A percentile compares a stretch with the other conserved stretches of the same genome.
phyloP scores from a whole-genome alignment of 768 basidiomycete species.

The Russula lepida region DNA sequence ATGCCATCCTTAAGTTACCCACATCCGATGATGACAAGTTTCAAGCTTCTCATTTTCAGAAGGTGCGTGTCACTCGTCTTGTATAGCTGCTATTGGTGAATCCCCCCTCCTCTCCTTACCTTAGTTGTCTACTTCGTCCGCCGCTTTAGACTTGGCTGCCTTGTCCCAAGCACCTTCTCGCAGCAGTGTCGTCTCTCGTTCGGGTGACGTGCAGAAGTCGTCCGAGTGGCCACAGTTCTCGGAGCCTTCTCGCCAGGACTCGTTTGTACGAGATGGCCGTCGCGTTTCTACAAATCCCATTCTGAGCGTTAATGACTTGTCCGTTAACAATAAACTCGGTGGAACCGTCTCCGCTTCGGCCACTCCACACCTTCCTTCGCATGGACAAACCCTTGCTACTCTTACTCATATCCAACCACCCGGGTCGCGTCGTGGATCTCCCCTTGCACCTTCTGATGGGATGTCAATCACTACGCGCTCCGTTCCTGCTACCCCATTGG shows the following conservation, averaged over 20 bases:
- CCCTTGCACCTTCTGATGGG: slow-evolving; percentile 54
- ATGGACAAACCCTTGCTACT: slow-evolving; percentile 42
- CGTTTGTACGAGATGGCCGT: slow-evolving; percentile 48
- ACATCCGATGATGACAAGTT: slow-evolving; percentile 89
- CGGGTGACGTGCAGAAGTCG: slow-evolving; percentile 54
- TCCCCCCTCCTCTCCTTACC: not conserved
- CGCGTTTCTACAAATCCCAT: slow-evolving; percentile 71
- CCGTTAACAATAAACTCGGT: slow-evolving; percentile 33
- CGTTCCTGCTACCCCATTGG: slow-evolving; percentile 73
- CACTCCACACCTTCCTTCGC: slow-evolving; percentile 57
- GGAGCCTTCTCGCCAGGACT: slow-evolving; percentile 55
- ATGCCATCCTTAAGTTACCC: slow-evolving; percentile 81
- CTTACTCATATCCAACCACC: slow-evolving; percentile 33
- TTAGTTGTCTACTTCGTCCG: slow-evolving; percentile 79
- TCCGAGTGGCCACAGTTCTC: slow-evolving; percentile 95
- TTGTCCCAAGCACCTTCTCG: slow-evolving; percentile 74
- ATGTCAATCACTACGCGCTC: slow-evolving; percentile 58
- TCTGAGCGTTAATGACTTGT: slow-evolving; percentile 46
- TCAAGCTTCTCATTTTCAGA: slow-evolving; percentile 49
- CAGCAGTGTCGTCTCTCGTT: slow-evolving; percentile 45
- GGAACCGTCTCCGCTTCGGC: slow-evolving; percentile 48
- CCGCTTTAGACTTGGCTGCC: slow-evolving; percentile 88
- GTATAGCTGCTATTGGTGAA: not conserved
- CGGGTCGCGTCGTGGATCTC: slow-evolving; percentile 65
- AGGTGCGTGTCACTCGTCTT: slow-evolving; percentile 37